A percentile compares a stretch with the other conserved stretches of the same genome.
phyloP scores from a whole-genome alignment of 345 rosid species.

The Gossypium anomalum region DNA sequence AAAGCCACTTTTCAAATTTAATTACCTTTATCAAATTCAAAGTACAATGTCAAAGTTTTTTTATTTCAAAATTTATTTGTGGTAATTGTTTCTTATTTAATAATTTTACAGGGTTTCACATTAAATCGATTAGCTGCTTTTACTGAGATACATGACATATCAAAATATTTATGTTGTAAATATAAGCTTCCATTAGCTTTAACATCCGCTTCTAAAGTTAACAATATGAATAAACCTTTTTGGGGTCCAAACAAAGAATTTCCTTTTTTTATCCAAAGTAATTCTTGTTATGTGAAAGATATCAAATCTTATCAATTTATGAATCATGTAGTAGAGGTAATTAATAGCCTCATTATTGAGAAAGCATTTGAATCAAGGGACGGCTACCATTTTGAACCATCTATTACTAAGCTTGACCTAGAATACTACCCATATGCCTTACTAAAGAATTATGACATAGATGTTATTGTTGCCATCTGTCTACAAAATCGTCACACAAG shows the following conservation, averaged over 20 bases:
- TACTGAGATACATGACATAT: not conserved
- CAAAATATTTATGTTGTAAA: not conserved
- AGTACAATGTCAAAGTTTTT: too few species aligned
- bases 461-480: not conserved
- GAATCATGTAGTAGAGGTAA: fast-evolving
- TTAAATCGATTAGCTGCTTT: not conserved
- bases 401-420: not conserved
- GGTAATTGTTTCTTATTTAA: too few species aligned
- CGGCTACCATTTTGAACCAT: not conserved
- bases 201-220: fast-evolving
- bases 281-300: not conserved
- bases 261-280: not conserved
- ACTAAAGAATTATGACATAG: too few species aligned
- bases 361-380: not conserved
- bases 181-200: not conserved
- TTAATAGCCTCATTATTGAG: not conserved
- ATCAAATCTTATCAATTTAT: too few species aligned
- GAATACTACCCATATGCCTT: fast-evolving
- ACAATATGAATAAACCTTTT: not conserved
- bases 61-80: too few species aligned
- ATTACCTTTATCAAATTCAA: too few species aligned
- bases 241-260: not conserved
- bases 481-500: not conserved
- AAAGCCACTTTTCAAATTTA: too few species aligned
- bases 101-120: not conserved